Evolutionary conservation across 2,329 filamentous ascomycete genomes (phyloP), one percentile per base, ranked within the genome.

Genomic region (Xylaria arbuscula): DNA sequence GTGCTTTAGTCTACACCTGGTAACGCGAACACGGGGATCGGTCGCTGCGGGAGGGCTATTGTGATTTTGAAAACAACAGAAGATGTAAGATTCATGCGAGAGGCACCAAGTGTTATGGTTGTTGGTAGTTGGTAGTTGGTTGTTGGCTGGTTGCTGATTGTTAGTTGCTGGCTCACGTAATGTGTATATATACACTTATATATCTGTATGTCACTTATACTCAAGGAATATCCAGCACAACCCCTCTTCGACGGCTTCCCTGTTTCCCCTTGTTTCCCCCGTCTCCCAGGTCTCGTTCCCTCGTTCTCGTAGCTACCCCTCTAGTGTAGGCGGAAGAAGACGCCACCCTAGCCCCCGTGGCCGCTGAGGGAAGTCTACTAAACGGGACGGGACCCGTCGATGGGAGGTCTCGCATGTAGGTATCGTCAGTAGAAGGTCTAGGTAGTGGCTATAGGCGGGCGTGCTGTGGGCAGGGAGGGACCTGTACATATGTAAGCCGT

Each of bases 191-290:
- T 15, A 17, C 9, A 7, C 10, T 13, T 51, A 24, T 1, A 5
- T 10, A 51, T 45, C 7, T 17, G 7, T 45, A 45, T 45, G 4
- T 7, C 17, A 13, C 13, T 42, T 17, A 42, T 42, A 17, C 15
- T 42, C 8, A 45, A 17, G 13, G 7, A 17, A 17, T 45, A 40
- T 45, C 17, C n/a, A 40, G 36, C 28, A 47, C 32, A 15, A 57
- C 64, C 58, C 58, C 58, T 67, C 64, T 24, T 47, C 15, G 38
- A 62, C 5, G n/a, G 22, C 51, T 47, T 50, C 64, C 58, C 51
- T 62, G 58, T 32, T 38, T 11, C 24, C 32, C 51, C 51, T 54
- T 54, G 28, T 10, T 34, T 24, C 32, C 28, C 9, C 19, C 57
- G 51, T 32, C 11, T 1, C 34, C 50, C 19, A 28, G 28, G 36